Conservation (phyloP, 352 stramenopile genomes). For the Sclerospora graminicola region DNA sequence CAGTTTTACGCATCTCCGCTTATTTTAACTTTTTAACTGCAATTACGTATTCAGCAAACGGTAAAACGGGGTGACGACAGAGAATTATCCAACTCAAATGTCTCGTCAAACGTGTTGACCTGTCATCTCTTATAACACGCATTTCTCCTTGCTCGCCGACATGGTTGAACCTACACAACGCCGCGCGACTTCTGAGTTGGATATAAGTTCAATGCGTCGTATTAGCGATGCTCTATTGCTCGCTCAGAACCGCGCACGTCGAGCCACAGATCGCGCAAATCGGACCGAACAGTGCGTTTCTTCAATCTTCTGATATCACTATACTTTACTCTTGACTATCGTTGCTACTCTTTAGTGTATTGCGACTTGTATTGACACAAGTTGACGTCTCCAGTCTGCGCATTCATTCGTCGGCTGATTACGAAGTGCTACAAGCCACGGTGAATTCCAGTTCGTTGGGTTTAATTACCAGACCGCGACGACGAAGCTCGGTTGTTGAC, state of each 20-base stretch:
- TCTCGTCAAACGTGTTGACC: too few species aligned
- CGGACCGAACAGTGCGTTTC: slow-evolving; percentile 49
- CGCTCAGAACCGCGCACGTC: slow-evolving; percentile 53
- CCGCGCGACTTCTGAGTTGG: slow-evolving; percentile 36
- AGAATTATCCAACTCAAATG: too few species aligned
- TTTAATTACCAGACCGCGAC: slow-evolving; percentile 1
- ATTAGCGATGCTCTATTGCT: slow-evolving; percentile 62
- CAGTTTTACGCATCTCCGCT: too few species aligned
- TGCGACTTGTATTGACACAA: slow-evolving; percentile 20
- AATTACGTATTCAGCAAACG: too few species aligned
- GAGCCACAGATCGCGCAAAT: slow-evolving; percentile 48
- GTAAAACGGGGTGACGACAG: too few species aligned
- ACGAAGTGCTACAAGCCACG: slow-evolving; percentile 14
- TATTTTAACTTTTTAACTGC: too few species aligned
- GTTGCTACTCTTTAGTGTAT: slow-evolving; percentile 9
- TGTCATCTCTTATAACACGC: too few species aligned
- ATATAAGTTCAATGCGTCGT: slow-evolving; percentile 47
- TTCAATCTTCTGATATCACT: not conserved
- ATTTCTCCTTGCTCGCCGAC: slow-evolving; percentile 8
- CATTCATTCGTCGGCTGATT: slow-evolving; percentile 18
- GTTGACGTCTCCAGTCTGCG: slow-evolving; percentile 13
- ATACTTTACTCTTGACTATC: not conserved
- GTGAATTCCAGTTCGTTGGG: slow-evolving; percentile 10
- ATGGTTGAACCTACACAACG: slow-evolving; percentile 18
- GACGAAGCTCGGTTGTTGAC: slow-evolving; percentile 4